A percentile compares a stretch with the other conserved stretches of the same genome.
Evolutionary conservation across 306 rosid genomes (phyloP).

Genomic region (Fragaria nilgerrensis): DNA sequence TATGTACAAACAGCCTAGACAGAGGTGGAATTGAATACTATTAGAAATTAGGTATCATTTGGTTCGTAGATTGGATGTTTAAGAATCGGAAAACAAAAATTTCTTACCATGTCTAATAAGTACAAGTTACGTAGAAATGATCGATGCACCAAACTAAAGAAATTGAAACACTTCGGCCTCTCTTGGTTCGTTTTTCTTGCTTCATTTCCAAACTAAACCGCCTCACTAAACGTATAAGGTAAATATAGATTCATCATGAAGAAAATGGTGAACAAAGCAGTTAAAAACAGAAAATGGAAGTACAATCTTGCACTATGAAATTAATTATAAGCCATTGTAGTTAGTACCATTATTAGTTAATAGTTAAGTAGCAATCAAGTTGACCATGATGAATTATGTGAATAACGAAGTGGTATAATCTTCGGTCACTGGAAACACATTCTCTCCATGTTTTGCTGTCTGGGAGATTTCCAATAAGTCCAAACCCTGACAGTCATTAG

Average conservation of each 20-base stretch:
- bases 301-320: neutral
- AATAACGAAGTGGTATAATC: conserved; percentile 16
- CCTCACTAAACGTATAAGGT: neutral
- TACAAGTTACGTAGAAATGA: neutral
- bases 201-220: neutral
- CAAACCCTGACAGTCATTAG: conserved; percentile 63
- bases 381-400: conserved; percentile 50
- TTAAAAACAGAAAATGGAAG: conserved; percentile 2
- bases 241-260: neutral
- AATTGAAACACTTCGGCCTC: neutral
- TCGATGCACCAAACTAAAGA: neutral
- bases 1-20: neutral
- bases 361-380: conserved; percentile 36
- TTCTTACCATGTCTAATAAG: neutral
- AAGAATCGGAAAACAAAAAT: neutral
- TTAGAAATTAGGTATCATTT: neutral
- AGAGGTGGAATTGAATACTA: neutral
- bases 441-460: conserved; percentile 82
- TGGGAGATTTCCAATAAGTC: conserved; percentile 47
- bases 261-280: neutral
- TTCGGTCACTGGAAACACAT: conserved; percentile 54
- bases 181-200: neutral
- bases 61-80: neutral
- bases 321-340: neutral
- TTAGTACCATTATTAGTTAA: conserved; percentile 13